Conservation (phyloP, 129 eudicot species). For the Smallanthus sonchifolius region DNA sequence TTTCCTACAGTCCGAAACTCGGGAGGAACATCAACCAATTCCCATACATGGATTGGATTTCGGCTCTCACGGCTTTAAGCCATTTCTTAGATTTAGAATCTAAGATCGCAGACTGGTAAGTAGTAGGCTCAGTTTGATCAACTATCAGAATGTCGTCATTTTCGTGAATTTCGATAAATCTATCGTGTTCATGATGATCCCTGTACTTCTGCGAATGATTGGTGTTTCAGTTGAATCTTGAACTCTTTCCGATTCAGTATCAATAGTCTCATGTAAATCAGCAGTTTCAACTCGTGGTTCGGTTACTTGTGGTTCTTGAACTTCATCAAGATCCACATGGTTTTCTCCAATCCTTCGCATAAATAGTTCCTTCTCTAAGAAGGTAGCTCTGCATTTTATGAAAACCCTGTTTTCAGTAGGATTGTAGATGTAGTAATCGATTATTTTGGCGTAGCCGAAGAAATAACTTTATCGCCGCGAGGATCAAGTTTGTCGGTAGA, state of each 20-base stretch:
- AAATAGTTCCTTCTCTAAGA: neutral
- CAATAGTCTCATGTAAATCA: neutral
- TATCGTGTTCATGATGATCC: neutral
- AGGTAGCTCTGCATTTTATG: neutral
- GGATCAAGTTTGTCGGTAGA: neutral
- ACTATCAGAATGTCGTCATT: neutral
- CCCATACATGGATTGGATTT: too few species aligned
- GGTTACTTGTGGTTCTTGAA: neutral
- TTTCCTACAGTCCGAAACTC: neutral
- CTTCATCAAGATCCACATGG: neutral
- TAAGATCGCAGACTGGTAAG: neutral
- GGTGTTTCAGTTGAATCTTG: neutral
- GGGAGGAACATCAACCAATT: neutral
- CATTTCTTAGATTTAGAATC: neutral
- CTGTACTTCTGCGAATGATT: neutral
- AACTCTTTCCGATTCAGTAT: neutral
- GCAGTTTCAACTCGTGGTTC: neutral
- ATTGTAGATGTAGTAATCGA: neutral
- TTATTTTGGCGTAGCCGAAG: neutral
- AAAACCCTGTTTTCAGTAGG: neutral
- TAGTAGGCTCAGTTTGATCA: neutral
- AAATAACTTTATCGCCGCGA: neutral
- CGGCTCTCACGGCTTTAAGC: neutral
- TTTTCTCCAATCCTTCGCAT: neutral
- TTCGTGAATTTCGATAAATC: neutral